These are phyloP conservation scores for Liquidambar formosana DNA, from an alignment of 164 flowering plant genomes.

Conservation along the genomic window DNA sequence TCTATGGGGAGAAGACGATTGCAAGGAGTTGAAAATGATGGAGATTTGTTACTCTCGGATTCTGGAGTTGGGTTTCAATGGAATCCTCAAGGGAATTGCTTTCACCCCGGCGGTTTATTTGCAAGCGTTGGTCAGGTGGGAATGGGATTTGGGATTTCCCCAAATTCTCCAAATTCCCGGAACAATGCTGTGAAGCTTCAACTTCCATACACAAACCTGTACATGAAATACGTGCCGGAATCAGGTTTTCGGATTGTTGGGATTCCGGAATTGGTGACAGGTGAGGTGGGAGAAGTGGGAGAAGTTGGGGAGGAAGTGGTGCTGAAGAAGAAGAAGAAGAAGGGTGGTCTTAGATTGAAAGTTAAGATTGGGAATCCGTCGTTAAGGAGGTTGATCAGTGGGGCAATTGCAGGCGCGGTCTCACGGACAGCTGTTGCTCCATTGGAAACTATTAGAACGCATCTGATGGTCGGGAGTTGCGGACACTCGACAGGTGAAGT, in stretches of 20 bases:
- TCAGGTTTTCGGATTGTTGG: slow-evolving; percentile 8
- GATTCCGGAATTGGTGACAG: slow-evolving; percentile 6
- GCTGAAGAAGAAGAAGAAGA: slow-evolving; percentile 34
- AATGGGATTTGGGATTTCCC: slow-evolving; percentile 25
- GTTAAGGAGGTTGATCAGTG: slow-evolving; percentile 76
- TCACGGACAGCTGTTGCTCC: slow-evolving; percentile 82
- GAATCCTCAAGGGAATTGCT: slow-evolving; percentile 3
- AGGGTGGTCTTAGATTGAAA: slow-evolving; percentile 50
- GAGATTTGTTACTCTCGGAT: slow-evolving; percentile 7
- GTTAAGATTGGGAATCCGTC: slow-evolving; percentile 68
- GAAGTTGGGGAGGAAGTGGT: slow-evolving; percentile 33
- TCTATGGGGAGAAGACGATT: slow-evolving; percentile 16
- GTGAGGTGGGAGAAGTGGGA: slow-evolving; percentile 23
- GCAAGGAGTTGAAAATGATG: slow-evolving; percentile 10
- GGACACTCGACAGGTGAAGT: slow-evolving; percentile 66
- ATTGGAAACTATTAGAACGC: slow-evolving; percentile 85
- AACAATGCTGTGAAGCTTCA: slow-evolving; percentile 11
- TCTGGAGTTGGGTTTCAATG: slow-evolving; percentile 18
- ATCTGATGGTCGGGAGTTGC: slow-evolving; percentile 85
- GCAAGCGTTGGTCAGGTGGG: slow-evolving; percentile 37
- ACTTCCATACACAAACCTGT: slow-evolving; percentile 10
- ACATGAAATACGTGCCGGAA: slow-evolving; percentile 16
- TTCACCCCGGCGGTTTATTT: slow-evolving; percentile 26
- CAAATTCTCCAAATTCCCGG: slow-evolving; percentile 11
- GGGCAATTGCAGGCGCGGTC: slow-evolving; percentile 81